A percentile compares a stretch with the other conserved stretches of the same genome.
These are phyloP conservation scores for Urtica urens DNA, from an alignment of 306 rosid genomes.

Conservation along the genomic window DNA sequence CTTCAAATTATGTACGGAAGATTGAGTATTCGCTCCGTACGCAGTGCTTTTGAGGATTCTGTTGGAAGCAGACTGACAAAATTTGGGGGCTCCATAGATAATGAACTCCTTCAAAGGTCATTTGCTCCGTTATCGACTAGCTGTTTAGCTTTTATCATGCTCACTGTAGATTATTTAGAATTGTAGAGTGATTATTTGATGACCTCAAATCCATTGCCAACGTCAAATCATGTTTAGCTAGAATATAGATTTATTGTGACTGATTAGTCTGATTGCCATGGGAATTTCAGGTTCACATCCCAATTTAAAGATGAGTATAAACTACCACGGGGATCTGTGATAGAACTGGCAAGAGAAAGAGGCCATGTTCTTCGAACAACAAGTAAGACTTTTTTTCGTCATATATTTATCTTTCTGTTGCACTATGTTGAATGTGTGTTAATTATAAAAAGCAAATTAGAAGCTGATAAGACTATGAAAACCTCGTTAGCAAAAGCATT, in stretches of 20 bases:
- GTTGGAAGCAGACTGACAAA: constrained; percentile 65
- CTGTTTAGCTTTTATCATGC: too few species aligned
- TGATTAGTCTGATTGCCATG: constrained; percentile 7
- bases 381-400: constrained; percentile 41
- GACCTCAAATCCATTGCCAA: too few species aligned
- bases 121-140: constrained; percentile 13
- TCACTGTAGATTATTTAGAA: too few species aligned
- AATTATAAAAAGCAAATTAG: too few species aligned
- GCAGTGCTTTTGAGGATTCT: constrained; percentile 80
- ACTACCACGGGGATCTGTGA: constrained; percentile 77
- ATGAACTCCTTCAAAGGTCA: constrained; percentile 77
- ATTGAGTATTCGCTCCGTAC: constrained; percentile 79
- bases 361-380: constrained; percentile 69
- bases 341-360: constrained; percentile 57
- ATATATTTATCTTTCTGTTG: background rate
- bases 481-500: too few species aligned
- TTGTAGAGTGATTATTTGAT: too few species aligned
- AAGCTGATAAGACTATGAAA: too few species aligned
- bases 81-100: constrained; percentile 57
- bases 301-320: constrained; percentile 83
- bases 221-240: background rate
- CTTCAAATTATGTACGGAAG: constrained; percentile 76
- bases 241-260: background rate
- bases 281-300: constrained; percentile 74
- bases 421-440: too few species aligned